Evolutionary conservation across 345 rosid species (phyloP).

Genomic region (Eucalyptus coolabah): DNA sequence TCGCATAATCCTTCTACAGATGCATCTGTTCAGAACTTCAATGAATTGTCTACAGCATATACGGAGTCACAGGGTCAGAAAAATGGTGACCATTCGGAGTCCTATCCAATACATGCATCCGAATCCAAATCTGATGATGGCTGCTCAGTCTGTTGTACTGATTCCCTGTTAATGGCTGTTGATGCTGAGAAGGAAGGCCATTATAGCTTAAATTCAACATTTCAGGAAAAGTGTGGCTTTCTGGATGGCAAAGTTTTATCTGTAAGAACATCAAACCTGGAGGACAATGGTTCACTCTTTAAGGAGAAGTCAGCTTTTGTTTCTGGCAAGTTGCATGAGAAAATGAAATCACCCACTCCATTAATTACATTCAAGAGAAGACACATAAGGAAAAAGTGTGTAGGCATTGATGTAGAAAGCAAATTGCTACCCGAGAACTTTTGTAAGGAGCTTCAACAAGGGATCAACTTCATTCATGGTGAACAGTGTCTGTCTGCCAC

Average conservation of each 20-base stretch:
- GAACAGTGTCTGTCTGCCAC: background rate
- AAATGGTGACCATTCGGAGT: background rate
- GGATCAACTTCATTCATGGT: background rate
- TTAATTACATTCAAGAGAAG: slow-evolving; percentile 28
- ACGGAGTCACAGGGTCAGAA: background rate
- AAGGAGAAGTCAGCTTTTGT: background rate
- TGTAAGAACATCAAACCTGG: slow-evolving; percentile 1
- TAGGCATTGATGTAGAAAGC: background rate
- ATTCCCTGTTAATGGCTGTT: background rate
- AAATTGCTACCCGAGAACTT: background rate
- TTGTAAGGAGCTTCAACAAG: background rate
- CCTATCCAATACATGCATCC: background rate
- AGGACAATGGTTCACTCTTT: background rate
- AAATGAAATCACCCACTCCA: background rate
- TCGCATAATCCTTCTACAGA: background rate
- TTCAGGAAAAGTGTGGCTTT: background rate
- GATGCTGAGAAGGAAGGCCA: background rate
- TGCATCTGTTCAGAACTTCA: background rate
- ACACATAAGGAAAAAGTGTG: slow-evolving; percentile 9
- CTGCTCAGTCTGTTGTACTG: background rate
- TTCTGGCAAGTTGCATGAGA: background rate
- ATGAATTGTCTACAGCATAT: background rate
- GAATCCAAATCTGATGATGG: background rate
- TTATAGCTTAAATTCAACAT: background rate
- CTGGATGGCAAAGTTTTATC: background rate